These are phyloP conservation scores for Anastatica hierochuntica DNA, from an alignment of 345 rosid species.

Conservation along the genomic window DNA sequence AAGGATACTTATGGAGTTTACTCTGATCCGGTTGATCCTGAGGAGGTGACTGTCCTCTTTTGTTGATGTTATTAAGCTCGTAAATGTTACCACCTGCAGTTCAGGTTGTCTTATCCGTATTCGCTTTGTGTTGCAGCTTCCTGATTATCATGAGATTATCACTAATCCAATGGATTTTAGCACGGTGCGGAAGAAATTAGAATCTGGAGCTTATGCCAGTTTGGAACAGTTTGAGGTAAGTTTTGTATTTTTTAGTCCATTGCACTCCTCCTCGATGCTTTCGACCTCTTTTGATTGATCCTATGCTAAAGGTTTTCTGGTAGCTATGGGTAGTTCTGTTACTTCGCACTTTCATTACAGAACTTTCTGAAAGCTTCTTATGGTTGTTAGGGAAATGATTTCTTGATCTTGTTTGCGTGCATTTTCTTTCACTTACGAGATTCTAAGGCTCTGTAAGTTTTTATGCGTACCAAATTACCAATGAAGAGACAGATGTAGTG, in stretches of 20 bases:
- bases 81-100: neutral
- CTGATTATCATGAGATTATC: slow-evolving; percentile 82
- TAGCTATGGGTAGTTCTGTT: slow-evolving; percentile 9
- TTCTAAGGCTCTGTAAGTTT: neutral
- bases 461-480: neutral
- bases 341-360: neutral
- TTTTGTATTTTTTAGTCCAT: neutral
- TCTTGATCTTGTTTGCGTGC: slow-evolving; percentile 12
- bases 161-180: slow-evolving; percentile 84
- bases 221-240: slow-evolving; percentile 90
- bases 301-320: neutral
- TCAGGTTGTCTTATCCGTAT: neutral
- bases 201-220: slow-evolving; percentile 44
- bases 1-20: slow-evolving; percentile 93
- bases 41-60: slow-evolving; percentile 41
- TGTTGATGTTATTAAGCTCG: slow-evolving; percentile 3
- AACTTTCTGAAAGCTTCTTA: neutral
- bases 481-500: neutral
- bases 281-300: neutral
- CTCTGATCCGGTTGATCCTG: slow-evolving; percentile 90
- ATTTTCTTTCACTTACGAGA: neutral
- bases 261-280: neutral
- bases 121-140: slow-evolving; percentile 56
- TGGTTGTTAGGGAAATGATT: neutral
- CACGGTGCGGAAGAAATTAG: slow-evolving; percentile 68